Percentiles rank a stretch among this genome's conserved stretches.
phyloP scores from a whole-genome alignment of 805 yeast species.

The Starmerella powellii region DNA sequence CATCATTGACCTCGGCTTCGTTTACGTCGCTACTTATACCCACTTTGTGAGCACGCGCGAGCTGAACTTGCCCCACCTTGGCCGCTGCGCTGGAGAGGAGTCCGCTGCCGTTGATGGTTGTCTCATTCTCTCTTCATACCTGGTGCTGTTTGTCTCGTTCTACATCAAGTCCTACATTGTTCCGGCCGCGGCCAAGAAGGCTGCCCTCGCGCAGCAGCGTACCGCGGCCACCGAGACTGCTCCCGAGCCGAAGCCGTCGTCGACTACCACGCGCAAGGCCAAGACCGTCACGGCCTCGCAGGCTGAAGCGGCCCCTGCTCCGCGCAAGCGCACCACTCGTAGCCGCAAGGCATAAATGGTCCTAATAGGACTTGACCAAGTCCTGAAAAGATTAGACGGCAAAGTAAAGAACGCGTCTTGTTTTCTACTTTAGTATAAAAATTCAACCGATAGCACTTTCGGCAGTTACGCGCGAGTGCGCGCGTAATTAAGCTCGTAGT shows the following conservation, averaged over 20 bases:
- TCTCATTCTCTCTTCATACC: conserved; percentile 72
- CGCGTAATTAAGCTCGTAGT: no score
- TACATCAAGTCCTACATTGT: conserved; percentile 74
- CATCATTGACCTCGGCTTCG: conserved; percentile 75
- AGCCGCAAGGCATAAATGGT: conserved; percentile 17
- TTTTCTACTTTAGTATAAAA: no score
- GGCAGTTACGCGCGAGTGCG: no score
- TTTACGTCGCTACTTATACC: conserved; percentile 88
- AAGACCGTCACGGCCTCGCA: not conserved
- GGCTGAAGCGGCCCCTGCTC: conserved; percentile 6
- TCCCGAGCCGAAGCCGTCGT: conserved; percentile 5
- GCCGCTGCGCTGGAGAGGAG: conserved; percentile 86
- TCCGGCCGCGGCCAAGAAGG: conserved; percentile 22
- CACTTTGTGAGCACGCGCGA: conserved; percentile 67
- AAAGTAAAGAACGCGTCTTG: no score
- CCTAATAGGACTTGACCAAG: no score
- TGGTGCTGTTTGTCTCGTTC: conserved; percentile 82
- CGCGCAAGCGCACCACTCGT: conserved; percentile 19
- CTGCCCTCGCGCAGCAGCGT: conserved; percentile 8
- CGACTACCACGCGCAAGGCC: not conserved
- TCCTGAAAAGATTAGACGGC: no score
- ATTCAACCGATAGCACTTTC: no score
- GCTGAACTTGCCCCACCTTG: conserved; percentile 54
- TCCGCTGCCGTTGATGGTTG: conserved; percentile 89
- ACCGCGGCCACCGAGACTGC: conserved; percentile 2